Conservation (phyloP, 495 filamentous ascomycete genomes). For the Cercophora samala region DNA sequence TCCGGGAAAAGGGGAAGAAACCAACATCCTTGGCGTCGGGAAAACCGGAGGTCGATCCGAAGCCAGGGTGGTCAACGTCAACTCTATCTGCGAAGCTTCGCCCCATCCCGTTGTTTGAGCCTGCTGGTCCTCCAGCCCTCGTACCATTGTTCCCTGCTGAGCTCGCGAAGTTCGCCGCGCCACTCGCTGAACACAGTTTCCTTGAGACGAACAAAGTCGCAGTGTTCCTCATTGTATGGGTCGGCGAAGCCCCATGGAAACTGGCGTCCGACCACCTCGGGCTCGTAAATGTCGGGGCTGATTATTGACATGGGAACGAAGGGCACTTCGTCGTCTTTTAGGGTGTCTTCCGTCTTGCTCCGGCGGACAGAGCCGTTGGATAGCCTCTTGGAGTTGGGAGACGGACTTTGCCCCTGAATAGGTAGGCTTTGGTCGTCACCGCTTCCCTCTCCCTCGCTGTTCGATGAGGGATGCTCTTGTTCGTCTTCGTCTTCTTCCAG, state of each 20-base stretch:
- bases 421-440: constrained; percentile 31
- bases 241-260: constrained; percentile 98
- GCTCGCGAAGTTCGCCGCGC: constrained; percentile 85
- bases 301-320: constrained; percentile 87
- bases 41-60: neutral
- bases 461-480: constrained; percentile 35
- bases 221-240: constrained; percentile 84
- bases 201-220: constrained; percentile 87
- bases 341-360: constrained; percentile 38
- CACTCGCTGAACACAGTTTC: constrained; percentile 92
- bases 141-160: constrained; percentile 90
- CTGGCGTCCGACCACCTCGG: constrained; percentile 69
- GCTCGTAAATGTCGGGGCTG: constrained; percentile 86
- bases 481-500: constrained; percentile 59
- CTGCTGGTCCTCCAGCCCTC: constrained; percentile 85
- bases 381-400: constrained; percentile 43
- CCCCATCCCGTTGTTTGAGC: constrained; percentile 46
- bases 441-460: constrained; percentile 21
- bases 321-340: constrained; percentile 44
- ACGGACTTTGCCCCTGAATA: constrained; percentile 34
- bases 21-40: neutral
- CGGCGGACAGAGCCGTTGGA: constrained; percentile 49
- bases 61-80: neutral
- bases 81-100: constrained; percentile 28
- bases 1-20: neutral